Evolutionary conservation across 768 basidiomycete species (phyloP).

Genomic region (Lentinula detonsa): DNA sequence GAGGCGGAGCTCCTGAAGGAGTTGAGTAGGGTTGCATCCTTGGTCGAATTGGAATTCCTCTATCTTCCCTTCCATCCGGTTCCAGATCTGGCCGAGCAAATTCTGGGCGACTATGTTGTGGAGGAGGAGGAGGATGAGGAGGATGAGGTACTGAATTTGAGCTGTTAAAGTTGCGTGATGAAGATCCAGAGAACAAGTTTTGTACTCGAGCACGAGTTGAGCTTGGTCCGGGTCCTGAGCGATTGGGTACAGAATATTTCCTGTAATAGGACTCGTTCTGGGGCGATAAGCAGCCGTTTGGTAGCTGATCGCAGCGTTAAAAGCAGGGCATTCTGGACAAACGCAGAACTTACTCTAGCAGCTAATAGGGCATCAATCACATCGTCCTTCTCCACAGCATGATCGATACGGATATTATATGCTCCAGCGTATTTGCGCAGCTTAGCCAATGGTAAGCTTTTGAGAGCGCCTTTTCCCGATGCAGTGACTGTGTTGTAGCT

Average conservation of each 20-base stretch:
- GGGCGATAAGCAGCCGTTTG: conserved; percentile 55
- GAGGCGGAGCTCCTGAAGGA: conserved; percentile 13
- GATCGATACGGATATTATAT: conserved; percentile 59
- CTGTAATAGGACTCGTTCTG: conserved; percentile 64
- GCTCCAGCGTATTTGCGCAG: conserved; percentile 65
- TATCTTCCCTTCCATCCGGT: conserved; percentile 28
- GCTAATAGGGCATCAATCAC: conserved; percentile 59
- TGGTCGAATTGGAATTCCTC: not conserved
- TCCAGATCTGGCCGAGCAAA: conserved; percentile 65
- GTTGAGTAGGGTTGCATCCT: not conserved
- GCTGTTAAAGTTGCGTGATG: conserved; percentile 16
- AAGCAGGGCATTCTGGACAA: not conserved
- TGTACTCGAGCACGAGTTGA: conserved; percentile 27
- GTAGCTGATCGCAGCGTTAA: conserved; percentile 28
- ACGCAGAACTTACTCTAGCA: conserved; percentile 39
- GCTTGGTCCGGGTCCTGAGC: conserved; percentile 12
- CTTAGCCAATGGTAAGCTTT: conserved; percentile 48
- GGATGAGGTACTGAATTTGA: conserved; percentile 16
- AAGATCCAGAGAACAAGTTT: conserved; percentile 40
- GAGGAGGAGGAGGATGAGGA: conserved; percentile 30
- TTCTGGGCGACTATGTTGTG: conserved; percentile 22
- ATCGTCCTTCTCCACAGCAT: conserved; percentile 74
- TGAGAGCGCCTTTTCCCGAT: conserved; percentile 50
- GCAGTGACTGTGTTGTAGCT: conserved; percentile 53
- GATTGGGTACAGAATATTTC: conserved; percentile 54